Base-by-base conservation (phyloP, 2,329 filamentous ascomycete genomes). In the Penicillium nordicum region DNA sequence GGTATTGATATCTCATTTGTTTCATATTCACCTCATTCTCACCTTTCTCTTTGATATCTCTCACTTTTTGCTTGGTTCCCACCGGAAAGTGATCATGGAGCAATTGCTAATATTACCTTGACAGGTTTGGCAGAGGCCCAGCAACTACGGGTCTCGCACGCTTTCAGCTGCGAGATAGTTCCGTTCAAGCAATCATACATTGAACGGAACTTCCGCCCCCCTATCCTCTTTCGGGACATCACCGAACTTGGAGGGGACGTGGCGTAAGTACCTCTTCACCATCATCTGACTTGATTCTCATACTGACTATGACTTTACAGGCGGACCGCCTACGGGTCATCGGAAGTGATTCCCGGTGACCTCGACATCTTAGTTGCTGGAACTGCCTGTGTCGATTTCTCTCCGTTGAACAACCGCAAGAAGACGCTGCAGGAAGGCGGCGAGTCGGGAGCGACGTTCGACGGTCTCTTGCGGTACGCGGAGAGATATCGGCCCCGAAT, bases 381-480 rank as follows among this genome's bases (percentile, higher is more conserved):
- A 0, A 89, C 87, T 41, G 86, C 88, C 0, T 94, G 89, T 62
- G 87, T 90, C 2, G 89, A 92, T 64, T 89, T 88, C 61, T 92
- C 89, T 0, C 67, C 61, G 0, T 70, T 92, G 32, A 93, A 92
- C 68, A 82, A 76, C 48, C 70, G 77, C 5, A 75, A 75, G 16
- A 84, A 84, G 55, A 70, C 72, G 0, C 69, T 86, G 0, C 72
- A 79, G 1, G 76, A 82, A 8, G 74, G 79, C 14, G 87, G 87
- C 3, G 84, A 90, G 63, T 89, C 88, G 0, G 81, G 80, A 0
- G 78, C 82, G 36, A 91, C 88, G 0, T 88, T 88, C 68, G 75
- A 78, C 38, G 83, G 82, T 0, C 80, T 89, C n/a, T 65, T 86
- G 6, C 67, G 72, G 0, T 90, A 89, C 61, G 79, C 80, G 0